A percentile compares a stretch with the other conserved stretches of the same genome.
phyloP scores from a whole-genome alignment of 768 basidiomycete genomes.

The Ephemerocybe angulata region DNA sequence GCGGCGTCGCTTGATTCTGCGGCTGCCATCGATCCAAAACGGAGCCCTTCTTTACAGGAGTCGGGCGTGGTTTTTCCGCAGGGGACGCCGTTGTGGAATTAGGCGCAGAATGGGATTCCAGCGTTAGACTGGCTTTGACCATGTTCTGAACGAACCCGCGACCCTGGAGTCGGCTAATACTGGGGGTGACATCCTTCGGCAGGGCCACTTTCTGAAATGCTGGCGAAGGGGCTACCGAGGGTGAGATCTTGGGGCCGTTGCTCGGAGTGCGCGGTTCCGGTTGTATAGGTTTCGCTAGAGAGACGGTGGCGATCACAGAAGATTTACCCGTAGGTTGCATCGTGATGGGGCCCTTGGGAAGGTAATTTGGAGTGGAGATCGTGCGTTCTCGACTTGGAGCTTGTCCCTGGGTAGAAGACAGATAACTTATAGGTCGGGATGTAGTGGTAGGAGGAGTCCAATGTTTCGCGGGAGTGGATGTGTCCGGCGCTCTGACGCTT shows the following conservation, averaged over 20 bases:
- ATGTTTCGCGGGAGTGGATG: neutral
- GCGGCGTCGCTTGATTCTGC: conserved; percentile 21
- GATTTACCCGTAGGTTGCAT: conserved; percentile 25
- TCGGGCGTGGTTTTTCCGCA: conserved; percentile 30
- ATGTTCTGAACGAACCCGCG: conserved; percentile 84
- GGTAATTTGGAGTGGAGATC: conserved; percentile 14
- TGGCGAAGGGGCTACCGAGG: conserved; percentile 45
- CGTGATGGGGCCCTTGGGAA: conserved; percentile 17
- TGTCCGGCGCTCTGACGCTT: neutral
- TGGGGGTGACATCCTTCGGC: conserved; percentile 74
- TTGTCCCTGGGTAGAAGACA: conserved; percentile 7
- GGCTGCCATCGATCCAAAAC: conserved; percentile 75
- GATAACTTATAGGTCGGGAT: conserved; percentile 1
- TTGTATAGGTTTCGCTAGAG: conserved; percentile 52
- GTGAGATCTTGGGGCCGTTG: conserved; percentile 39
- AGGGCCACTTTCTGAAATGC: conserved; percentile 55
- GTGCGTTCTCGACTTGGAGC: conserved; percentile 13
- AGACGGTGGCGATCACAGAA: conserved; percentile 35
- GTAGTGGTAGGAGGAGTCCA: neutral
- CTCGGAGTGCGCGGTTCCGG: conserved; percentile 46
- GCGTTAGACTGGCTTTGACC: conserved; percentile 63
- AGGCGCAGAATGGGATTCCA: conserved; percentile 32
- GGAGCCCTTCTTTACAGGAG: conserved; percentile 39
- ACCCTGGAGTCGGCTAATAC: conserved; percentile 77
- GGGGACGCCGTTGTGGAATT: conserved; percentile 30